Evolutionary conservation across 2,329 filamentous ascomycete genomes (phyloP).

Genomic region (Aurifilum marmelostoma): DNA sequence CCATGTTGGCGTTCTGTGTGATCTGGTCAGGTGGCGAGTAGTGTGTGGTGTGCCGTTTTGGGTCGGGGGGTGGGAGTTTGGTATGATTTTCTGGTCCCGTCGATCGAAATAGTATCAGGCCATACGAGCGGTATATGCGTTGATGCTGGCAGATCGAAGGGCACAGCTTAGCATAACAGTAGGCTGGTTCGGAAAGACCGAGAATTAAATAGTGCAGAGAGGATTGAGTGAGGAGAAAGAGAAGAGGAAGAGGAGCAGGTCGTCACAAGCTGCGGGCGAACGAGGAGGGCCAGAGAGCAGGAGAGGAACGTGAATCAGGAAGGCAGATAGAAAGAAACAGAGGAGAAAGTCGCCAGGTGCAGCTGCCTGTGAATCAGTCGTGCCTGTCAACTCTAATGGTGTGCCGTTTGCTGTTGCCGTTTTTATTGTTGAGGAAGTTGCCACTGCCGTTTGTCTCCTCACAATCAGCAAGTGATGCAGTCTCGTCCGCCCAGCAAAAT

Average conservation of each 20-base stretch:
- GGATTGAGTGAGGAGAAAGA: background rate
- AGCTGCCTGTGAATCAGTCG: background rate
- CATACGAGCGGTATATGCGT: background rate
- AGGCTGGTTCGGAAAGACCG: background rate
- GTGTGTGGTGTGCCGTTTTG: background rate
- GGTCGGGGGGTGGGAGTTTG: background rate
- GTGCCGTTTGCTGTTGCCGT: background rate
- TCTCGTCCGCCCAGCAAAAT: background rate
- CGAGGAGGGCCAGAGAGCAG: background rate
- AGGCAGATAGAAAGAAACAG: background rate
- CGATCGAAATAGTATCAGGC: background rate
- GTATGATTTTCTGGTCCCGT: background rate
- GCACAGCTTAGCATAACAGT: background rate
- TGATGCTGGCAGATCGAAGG: background rate
- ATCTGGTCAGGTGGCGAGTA: background rate
- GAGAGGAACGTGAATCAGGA: background rate
- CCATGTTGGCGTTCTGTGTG: slow-evolving; percentile 18
- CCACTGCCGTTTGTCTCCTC: background rate
- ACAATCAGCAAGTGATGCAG: background rate
- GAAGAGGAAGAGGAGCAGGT: background rate
- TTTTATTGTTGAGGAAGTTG: background rate
- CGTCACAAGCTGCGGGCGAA: background rate
- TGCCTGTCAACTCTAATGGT: background rate
- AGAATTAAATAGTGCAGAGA: background rate
- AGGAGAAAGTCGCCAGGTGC: background rate